Evolutionary conservation across 805 yeast genomes (phyloP).

Genomic region (Wickerhamiella australiensis): DNA sequence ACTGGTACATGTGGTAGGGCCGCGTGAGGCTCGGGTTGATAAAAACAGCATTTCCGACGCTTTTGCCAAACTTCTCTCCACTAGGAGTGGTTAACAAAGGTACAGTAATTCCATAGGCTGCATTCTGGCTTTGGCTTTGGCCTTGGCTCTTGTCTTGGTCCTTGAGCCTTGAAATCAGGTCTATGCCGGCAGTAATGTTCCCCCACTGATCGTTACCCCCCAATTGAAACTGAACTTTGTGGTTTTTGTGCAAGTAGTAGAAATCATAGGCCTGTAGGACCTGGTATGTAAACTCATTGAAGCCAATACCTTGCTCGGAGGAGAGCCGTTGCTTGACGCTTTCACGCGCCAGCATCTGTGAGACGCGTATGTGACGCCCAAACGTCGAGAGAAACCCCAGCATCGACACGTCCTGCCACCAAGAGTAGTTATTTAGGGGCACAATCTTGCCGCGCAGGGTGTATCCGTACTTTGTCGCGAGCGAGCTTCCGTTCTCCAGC

Average conservation of each 20-base stretch:
- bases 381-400: constrained; percentile 63
- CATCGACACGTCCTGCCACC: constrained; percentile 78
- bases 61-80: constrained; percentile 92
- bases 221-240: constrained; percentile 55
- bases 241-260: constrained; percentile 55
- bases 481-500: constrained; percentile 47
- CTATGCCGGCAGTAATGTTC: constrained; percentile 91
- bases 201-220: constrained; percentile 99
- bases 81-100: constrained; percentile 77
- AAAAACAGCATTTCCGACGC: constrained; percentile 94
- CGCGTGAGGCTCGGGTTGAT: constrained; percentile 63
- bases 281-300: constrained; percentile 89
- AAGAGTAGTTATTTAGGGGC: constrained; percentile 53
- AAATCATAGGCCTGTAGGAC: constrained; percentile 88
- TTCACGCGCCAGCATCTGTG: constrained; percentile 81
- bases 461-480: constrained; percentile 42
- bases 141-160: constrained; percentile 12
- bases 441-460: constrained; percentile 31
- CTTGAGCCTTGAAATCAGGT: constrained; percentile 50
- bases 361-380: constrained; percentile 69
- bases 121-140: background rate
- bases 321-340: constrained; percentile 65
- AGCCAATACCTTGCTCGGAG: constrained; percentile 70
- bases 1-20: constrained; percentile 74
- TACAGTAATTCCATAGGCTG: constrained; percentile 67